Conservation (phyloP, 2,329 filamentous ascomycete species). For the Cladosporium sp. region DNA sequence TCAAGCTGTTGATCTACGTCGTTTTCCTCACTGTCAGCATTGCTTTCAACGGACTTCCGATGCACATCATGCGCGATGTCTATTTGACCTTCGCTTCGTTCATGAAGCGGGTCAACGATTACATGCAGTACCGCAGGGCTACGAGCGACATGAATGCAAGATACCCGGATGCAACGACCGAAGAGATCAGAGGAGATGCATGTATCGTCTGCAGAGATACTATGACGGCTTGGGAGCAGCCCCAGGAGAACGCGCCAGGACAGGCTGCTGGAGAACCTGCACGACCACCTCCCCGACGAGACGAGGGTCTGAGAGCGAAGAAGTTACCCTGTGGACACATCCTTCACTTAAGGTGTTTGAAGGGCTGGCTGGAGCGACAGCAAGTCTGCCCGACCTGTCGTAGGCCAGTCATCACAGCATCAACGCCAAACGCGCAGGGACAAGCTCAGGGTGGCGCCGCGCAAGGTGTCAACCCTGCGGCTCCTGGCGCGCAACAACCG, state of each 20-base stretch:
- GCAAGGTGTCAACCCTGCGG: conserved; percentile 13
- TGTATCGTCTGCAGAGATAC: conserved; percentile 98
- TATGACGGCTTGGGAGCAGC: conserved; percentile 73
- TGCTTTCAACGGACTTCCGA: conserved; percentile 88
- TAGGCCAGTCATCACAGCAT: conserved; percentile 55
- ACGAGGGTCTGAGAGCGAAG: conserved; percentile 83
- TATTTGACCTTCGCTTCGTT: conserved; percentile 93
- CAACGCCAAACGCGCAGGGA: conserved; percentile 12
- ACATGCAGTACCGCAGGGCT: conserved; percentile 83
- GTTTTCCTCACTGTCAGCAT: conserved; percentile 91
- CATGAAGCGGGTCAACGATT: conserved; percentile 78
- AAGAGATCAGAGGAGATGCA: conserved; percentile 79
- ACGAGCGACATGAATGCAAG: conserved; percentile 86
- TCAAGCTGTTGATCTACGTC: conserved; percentile 84
- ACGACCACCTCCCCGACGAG: conserved; percentile 43
- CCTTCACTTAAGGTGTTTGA: conserved; percentile 85
- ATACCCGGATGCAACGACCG: conserved; percentile 83
- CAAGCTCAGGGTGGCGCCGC: conserved; percentile 18
- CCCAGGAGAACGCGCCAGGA: conserved; percentile 34
- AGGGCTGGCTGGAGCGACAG: conserved; percentile 94
- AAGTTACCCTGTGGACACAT: conserved; percentile 96
- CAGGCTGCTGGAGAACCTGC: conserved; percentile 25
- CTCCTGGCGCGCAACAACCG: conserved; percentile 14
- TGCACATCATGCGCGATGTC: conserved; percentile 92
- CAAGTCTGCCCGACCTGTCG: conserved; percentile 96